Percentiles rank a stretch among this genome's conserved stretches.
Evolutionary conservation across 805 yeast genomes (phyloP).

Genomic region (Starmerella bombi): DNA sequence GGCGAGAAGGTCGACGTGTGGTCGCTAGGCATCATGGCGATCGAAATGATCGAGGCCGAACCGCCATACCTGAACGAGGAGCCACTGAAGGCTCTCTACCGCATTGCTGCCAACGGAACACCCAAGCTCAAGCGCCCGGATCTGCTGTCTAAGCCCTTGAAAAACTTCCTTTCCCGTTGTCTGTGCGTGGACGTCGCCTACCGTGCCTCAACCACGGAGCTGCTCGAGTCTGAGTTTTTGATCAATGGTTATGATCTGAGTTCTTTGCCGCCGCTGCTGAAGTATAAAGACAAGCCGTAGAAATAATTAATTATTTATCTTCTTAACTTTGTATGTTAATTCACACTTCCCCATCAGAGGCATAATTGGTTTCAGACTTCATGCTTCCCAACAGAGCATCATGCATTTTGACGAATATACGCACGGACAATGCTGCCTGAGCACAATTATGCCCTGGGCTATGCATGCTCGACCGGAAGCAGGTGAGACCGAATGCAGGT

Average conservation of each 20-base stretch:
- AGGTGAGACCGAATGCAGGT: too few relatives aligned
- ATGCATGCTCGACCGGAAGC: too few relatives aligned
- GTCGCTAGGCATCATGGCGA: slow-evolving; percentile 76
- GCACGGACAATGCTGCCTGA: too few relatives aligned
- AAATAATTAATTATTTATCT: background rate
- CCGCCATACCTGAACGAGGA: slow-evolving; percentile 74
- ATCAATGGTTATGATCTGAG: slow-evolving; percentile 23
- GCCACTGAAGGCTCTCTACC: slow-evolving; percentile 60
- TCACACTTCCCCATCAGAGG: too few relatives aligned
- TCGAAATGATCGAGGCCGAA: slow-evolving; percentile 77
- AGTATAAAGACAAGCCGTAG: slow-evolving; percentile 13
- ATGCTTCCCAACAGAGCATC: too few relatives aligned
- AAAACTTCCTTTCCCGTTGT: slow-evolving; percentile 78
- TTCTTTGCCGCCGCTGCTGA: slow-evolving; percentile 27
- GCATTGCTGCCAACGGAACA: slow-evolving; percentile 71
- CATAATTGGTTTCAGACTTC: too few relatives aligned
- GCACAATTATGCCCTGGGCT: too few relatives aligned
- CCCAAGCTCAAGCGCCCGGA: slow-evolving; percentile 64
- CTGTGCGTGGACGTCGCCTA: slow-evolving; percentile 86
- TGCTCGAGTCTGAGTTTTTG: slow-evolving; percentile 56
- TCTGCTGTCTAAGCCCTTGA: slow-evolving; percentile 55
- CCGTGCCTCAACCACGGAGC: slow-evolving; percentile 81
- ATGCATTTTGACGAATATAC: too few relatives aligned
- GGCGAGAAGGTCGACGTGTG: slow-evolving; percentile 75
- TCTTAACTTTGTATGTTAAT: too few relatives aligned